A percentile compares a stretch with the other conserved stretches of the same genome.
Conservation (phyloP, 1,284 basidiomycete species). For the Coniferiporia sulphurascens region DNA sequence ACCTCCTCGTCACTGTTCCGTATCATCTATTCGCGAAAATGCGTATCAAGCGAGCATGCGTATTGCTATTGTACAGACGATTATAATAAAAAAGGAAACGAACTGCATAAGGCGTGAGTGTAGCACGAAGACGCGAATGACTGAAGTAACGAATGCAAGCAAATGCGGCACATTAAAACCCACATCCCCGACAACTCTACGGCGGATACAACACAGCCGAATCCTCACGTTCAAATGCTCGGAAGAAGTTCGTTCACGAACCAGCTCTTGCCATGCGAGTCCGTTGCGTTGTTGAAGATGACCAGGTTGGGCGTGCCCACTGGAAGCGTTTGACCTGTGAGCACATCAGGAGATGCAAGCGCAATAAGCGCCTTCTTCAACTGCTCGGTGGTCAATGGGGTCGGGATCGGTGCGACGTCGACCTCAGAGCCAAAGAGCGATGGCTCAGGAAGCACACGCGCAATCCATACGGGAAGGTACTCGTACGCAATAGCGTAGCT, state of each 20-base stretch:
- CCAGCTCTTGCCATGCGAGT: slow-evolving; percentile 13
- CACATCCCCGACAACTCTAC: not conserved
- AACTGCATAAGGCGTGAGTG: not conserved
- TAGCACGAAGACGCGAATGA: not conserved
- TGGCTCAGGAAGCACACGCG: slow-evolving; percentile 55
- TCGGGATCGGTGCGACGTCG: slow-evolving; percentile 37
- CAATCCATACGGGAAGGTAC: slow-evolving; percentile 55
- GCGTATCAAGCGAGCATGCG: not conserved
- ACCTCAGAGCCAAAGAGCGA: slow-evolving; percentile 31
- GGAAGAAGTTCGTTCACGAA: slow-evolving; percentile 8
- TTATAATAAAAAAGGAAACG: not conserved
- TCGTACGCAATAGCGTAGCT: slow-evolving; percentile 51
- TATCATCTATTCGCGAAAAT: not conserved
- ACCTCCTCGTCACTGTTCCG: not conserved
- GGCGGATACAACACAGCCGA: not conserved
- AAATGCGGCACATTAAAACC: not conserved
- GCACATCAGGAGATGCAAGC: slow-evolving; percentile 51
- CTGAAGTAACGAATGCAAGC: not conserved
- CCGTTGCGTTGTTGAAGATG: slow-evolving; percentile 81
- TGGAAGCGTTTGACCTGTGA: slow-evolving; percentile 42
- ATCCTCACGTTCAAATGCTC: not conserved
- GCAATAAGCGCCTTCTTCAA: slow-evolving; percentile 72
- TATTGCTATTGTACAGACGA: not conserved
- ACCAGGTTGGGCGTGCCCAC: slow-evolving; percentile 63
- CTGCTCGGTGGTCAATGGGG: slow-evolving; percentile 53